A percentile compares a stretch with the other conserved stretches of the same genome.
These are phyloP conservation scores for Mediolabrus comicus DNA, from an alignment of 108 stramenopile genomes.

Conservation along the genomic window DNA sequence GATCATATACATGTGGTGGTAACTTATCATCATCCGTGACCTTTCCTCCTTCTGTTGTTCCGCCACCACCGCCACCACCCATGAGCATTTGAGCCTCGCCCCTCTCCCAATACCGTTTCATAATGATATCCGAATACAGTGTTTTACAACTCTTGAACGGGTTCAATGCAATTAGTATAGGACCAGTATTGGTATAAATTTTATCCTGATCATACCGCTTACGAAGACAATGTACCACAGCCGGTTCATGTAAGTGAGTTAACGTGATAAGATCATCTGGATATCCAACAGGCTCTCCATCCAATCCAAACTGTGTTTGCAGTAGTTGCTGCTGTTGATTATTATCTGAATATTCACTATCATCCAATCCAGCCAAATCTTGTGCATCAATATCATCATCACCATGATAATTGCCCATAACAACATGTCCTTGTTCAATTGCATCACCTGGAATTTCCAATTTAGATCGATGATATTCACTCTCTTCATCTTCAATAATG, in stretches of 20 bases:
- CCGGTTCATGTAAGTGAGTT: slow-evolving; percentile 81
- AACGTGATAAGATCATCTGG: slow-evolving; percentile 76
- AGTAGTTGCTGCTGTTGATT: background rate
- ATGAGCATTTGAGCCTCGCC: slow-evolving; percentile 38
- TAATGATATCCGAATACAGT: slow-evolving; percentile 65
- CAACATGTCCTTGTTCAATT: slow-evolving; percentile 27
- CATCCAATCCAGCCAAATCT: background rate
- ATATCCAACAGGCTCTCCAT: slow-evolving; percentile 1
- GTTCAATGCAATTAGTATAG: slow-evolving; percentile 93
- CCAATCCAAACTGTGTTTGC: background rate
- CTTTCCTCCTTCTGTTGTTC: background rate
- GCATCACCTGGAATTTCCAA: slow-evolving; percentile 15
- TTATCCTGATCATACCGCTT: slow-evolving; percentile 68
- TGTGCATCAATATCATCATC: slow-evolving; percentile 25
- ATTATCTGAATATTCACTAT: background rate
- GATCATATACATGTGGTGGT: slow-evolving; percentile 95
- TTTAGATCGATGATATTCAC: slow-evolving; percentile 12
- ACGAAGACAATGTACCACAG: slow-evolving; percentile 85
- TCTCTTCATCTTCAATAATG: slow-evolving; percentile 16
- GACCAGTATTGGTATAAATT: slow-evolving; percentile 93
- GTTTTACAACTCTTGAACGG: slow-evolving; percentile 79
- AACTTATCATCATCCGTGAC: slow-evolving; percentile 14
- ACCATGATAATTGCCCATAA: slow-evolving; percentile 36
- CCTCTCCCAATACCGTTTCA: slow-evolving; percentile 74
- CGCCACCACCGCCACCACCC: slow-evolving; percentile 13